A percentile compares a stretch with the other conserved stretches of the same genome.
These are phyloP conservation scores for Carnegiea gigantea DNA, from an alignment of 179 eudicot genomes.

Conservation along the genomic window DNA sequence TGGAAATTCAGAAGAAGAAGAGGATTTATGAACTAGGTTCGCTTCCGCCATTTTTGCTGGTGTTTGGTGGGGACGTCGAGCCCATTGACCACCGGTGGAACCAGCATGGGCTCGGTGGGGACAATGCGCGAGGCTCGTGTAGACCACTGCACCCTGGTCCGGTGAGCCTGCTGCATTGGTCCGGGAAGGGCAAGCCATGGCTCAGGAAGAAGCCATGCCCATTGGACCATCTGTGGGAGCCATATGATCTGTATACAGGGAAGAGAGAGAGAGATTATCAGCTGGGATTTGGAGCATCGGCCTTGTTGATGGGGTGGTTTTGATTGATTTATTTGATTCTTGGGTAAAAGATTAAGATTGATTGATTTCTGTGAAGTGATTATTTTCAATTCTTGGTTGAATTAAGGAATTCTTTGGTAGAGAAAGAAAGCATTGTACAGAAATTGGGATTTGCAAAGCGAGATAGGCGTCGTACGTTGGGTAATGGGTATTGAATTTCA, in stretches of 20 bases:
- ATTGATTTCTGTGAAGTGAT: background rate
- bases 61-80: slow-evolving; percentile 66
- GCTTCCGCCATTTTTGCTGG: slow-evolving; percentile 72
- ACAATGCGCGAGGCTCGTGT: slow-evolving; percentile 73
- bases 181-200: slow-evolving; percentile 94
- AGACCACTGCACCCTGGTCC: slow-evolving; percentile 78
- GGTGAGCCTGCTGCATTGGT: slow-evolving; percentile 84
- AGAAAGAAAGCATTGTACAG: slow-evolving; percentile 1
- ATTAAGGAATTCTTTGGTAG: slow-evolving; percentile 6
- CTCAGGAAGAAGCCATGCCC: slow-evolving; percentile 60
- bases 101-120: slow-evolving; percentile 91
- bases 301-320: slow-evolving; percentile 29
- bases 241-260: slow-evolving; percentile 61
- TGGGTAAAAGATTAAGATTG: background rate
- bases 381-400: background rate
- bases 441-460: slow-evolving; percentile 16
- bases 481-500: background rate
- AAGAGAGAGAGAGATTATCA: slow-evolving; percentile 10
- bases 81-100: slow-evolving; percentile 82
- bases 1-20: slow-evolving; percentile 72
- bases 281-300: slow-evolving; percentile 24
- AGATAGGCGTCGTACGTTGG: background rate
- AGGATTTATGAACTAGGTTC: slow-evolving; percentile 85
- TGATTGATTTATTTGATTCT: background rate
- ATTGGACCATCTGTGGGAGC: slow-evolving; percentile 78